phyloP scores from a whole-genome alignment of 2,329 filamentous ascomycete genomes.

The Diaporthe aspalathi region DNA sequence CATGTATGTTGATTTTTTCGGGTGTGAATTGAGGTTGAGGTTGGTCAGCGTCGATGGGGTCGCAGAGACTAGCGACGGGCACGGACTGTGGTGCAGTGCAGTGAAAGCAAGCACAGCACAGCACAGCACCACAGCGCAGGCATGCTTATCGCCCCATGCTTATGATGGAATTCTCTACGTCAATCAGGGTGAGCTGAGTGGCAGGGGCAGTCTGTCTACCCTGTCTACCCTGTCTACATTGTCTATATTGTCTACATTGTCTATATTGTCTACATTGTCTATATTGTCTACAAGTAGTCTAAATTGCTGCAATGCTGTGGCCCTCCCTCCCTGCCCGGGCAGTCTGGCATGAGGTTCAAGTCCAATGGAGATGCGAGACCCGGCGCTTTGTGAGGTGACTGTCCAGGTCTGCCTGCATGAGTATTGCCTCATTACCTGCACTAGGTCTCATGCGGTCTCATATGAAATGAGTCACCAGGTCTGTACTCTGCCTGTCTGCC shows the following conservation, averaged over 20 bases:
- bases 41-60: slow-evolving; percentile 28
- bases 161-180: slow-evolving; percentile 30
- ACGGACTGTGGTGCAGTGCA: slow-evolving; percentile 23
- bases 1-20: slow-evolving; percentile 24
- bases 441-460: neutral
- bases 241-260: neutral
- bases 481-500: neutral
- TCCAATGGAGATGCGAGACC: neutral
- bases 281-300: no score
- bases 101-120: slow-evolving; percentile 1
- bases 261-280: neutral
- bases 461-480: neutral
- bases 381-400: neutral
- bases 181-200: slow-evolving; percentile 5
- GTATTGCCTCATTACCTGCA: neutral
- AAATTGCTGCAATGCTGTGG: neutral
- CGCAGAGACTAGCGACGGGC: slow-evolving; percentile 31
- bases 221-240: no score
- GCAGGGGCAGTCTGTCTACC: slow-evolving; percentile 12
- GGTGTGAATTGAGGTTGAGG: slow-evolving; percentile 31
- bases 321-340: no score
- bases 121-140: neutral
- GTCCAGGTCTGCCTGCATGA: neutral
- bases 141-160: neutral
- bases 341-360: neutral